These are phyloP conservation scores for Coniochaeta sp. DNA, from an alignment of 2,329 filamentous ascomycete genomes.

Conservation along the genomic window DNA sequence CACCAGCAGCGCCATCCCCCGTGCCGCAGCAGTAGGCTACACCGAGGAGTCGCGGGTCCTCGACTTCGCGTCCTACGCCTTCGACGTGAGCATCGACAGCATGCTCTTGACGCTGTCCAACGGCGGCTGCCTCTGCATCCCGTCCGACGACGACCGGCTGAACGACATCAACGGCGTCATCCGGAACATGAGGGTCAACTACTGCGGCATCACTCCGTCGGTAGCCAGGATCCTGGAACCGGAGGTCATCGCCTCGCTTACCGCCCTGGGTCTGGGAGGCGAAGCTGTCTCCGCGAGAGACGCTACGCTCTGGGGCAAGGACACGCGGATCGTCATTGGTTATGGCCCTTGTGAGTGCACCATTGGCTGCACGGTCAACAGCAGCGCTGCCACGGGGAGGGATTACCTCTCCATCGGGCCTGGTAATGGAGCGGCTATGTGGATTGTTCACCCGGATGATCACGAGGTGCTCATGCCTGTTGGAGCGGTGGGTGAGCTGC, in stretches of 20 bases:
- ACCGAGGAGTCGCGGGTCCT: slow-evolving; percentile 18
- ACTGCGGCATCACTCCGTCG: slow-evolving; percentile 42
- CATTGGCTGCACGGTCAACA: slow-evolving; percentile 26
- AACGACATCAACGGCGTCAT: slow-evolving; percentile 24
- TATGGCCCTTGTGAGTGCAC: slow-evolving; percentile 50
- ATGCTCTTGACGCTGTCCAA: slow-evolving; percentile 31
- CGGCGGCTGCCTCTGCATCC: slow-evolving; percentile 37
- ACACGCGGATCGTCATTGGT: slow-evolving; percentile 40
- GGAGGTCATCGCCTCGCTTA: slow-evolving; percentile 36
- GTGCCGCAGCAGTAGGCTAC: slow-evolving; percentile 36
- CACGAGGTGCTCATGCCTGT: slow-evolving; percentile 20
- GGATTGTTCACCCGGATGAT: slow-evolving; percentile 20
- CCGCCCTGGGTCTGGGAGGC: slow-evolving; percentile 40
- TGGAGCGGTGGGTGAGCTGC: slow-evolving; percentile 25
- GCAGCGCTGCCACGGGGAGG: slow-evolving; percentile 13
- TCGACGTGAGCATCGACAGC: slow-evolving; percentile 32
- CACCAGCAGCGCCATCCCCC: slow-evolving; percentile 24
- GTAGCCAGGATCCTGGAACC: slow-evolving; percentile 38
- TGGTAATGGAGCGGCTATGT: slow-evolving; percentile 14
- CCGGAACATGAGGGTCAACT: slow-evolving; percentile 27
- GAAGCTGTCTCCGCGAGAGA: slow-evolving; percentile 46
- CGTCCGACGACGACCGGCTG: slow-evolving; percentile 45
- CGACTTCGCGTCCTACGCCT: slow-evolving; percentile 29
- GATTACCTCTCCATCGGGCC: slow-evolving; percentile 19
- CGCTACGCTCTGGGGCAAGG: slow-evolving; percentile 37